Evolutionary conservation across 2,329 filamentous ascomycete species (phyloP).

Genomic region (Curvularia sp.): DNA sequence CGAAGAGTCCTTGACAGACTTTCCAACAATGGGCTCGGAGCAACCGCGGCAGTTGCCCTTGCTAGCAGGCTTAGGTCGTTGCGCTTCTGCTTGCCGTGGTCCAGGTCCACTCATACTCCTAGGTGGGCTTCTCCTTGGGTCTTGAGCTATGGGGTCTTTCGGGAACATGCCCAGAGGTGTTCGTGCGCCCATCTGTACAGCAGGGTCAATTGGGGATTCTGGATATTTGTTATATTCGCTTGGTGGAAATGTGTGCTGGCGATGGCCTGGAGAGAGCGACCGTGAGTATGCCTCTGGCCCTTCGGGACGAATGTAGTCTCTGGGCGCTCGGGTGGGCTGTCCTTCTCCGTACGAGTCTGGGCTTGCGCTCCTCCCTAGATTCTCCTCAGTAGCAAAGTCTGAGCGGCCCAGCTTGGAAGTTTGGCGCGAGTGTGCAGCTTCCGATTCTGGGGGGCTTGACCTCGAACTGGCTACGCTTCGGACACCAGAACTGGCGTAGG

Average conservation of each 20-base stretch:
- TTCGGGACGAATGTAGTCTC: constrained; percentile 31
- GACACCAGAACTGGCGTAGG: constrained; percentile 43
- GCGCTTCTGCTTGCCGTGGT: constrained; percentile 25
- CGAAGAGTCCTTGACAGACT: constrained; percentile 92
- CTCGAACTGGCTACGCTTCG: constrained; percentile 47
- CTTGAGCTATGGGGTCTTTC: constrained; percentile 20
- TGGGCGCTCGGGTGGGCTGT: constrained; percentile 27
- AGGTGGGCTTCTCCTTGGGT: constrained; percentile 21
- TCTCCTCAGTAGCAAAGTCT: constrained; percentile 35
- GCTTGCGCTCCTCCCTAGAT: constrained; percentile 35
- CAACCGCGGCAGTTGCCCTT: constrained; percentile 87
- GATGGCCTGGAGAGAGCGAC: constrained; percentile 29
- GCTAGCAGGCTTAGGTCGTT: constrained; percentile 51
- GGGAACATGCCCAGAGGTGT: constrained; percentile 23
- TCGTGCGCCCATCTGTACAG: constrained; percentile 46
- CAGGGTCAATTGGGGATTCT: constrained; percentile 52
- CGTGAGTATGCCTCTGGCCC: constrained; percentile 31
- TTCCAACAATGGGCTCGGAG: constrained; percentile 77
- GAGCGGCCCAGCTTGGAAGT: constrained; percentile 37
- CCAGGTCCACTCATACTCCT: constrained; percentile 23
- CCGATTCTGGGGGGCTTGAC: constrained; percentile 50
- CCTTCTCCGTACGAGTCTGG: constrained; percentile 40
- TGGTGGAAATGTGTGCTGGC: constrained; percentile 14
- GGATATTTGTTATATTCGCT: constrained; percentile 30
- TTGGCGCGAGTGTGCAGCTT: constrained; percentile 43